A percentile compares a stretch with the other conserved stretches of the same genome.
phyloP scores from a whole-genome alignment of 345 rosid genomes.

The Eucalyptus tenuipes region DNA sequence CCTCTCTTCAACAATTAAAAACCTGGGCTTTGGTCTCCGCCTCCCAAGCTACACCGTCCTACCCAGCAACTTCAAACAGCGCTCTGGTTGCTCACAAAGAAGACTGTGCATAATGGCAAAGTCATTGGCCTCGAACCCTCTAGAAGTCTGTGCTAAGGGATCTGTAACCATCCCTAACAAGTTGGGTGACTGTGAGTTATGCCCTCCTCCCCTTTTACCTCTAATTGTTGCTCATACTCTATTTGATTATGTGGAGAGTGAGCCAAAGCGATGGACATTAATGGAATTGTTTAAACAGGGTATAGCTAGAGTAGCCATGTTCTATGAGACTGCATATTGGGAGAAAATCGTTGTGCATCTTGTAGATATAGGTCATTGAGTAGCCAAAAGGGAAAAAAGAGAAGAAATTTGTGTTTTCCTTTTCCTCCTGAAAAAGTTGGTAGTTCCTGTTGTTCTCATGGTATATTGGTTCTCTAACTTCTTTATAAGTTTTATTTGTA shows the following conservation, averaged over 20 bases:
- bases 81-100: neutral
- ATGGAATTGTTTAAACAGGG: neutral
- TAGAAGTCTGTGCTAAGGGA: constrained; percentile 80
- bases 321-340: neutral
- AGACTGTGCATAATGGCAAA: constrained; percentile 19
- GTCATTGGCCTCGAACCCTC: constrained; percentile 33
- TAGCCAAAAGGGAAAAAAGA: neutral
- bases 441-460: neutral
- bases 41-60: neutral
- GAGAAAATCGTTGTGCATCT: neutral
- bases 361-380: neutral
- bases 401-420: neutral
- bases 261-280: neutral
- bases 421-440: neutral
- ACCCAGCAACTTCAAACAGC: neutral
- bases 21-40: constrained; percentile 14
- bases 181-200: constrained; percentile 75
- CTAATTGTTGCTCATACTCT: neutral
- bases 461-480: neutral
- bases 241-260: neutral
- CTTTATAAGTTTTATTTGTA: neutral
- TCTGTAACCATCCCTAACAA: constrained; percentile 62
- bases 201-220: neutral
- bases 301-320: neutral
- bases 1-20: constrained; percentile 29